A percentile compares a stretch with the other conserved stretches of the same genome.
phyloP scores from a whole-genome alignment of 169 alveolate species.

The Eimeria mitis region DNA sequence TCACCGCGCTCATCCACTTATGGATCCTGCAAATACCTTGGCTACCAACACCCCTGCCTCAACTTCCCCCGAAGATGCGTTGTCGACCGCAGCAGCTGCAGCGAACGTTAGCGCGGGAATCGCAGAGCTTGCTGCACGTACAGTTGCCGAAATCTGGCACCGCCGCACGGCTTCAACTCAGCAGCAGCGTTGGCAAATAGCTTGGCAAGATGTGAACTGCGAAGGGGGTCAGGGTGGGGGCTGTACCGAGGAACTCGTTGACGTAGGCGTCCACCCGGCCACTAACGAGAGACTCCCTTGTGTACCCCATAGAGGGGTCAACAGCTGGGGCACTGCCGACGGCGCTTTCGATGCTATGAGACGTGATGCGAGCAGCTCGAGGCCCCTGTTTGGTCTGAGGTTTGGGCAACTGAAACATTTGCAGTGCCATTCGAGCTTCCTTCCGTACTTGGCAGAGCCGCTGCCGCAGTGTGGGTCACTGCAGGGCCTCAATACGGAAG shows the following conservation, averaged over 20 bases:
- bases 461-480: slow-evolving; percentile 54
- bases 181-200: slow-evolving; percentile 15
- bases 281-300: background rate
- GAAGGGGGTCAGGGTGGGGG: background rate
- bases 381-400: slow-evolving; percentile 55
- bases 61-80: slow-evolving; percentile 15
- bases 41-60: background rate
- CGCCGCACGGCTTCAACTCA: background rate
- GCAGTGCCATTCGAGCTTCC: slow-evolving; percentile 71
- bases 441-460: slow-evolving; percentile 72
- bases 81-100: slow-evolving; percentile 14
- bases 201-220: background rate
- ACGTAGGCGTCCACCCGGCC: background rate
- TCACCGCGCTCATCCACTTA: slow-evolving; percentile 67
- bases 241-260: slow-evolving; percentile 19
- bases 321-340: background rate
- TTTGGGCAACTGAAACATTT: slow-evolving; percentile 55
- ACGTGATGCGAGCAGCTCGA: background rate
- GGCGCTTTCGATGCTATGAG: background rate
- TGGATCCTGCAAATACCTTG: slow-evolving; percentile 30
- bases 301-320: background rate
- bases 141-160: slow-evolving; percentile 26
- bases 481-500: slow-evolving; percentile 48
- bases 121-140: slow-evolving; percentile 43
- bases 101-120: slow-evolving; percentile 7